Percentiles rank a stretch among this genome's conserved stretches.
Conservation (phyloP, 2,329 filamentous ascomycete species). For the Trichoderma pleuroti region DNA sequence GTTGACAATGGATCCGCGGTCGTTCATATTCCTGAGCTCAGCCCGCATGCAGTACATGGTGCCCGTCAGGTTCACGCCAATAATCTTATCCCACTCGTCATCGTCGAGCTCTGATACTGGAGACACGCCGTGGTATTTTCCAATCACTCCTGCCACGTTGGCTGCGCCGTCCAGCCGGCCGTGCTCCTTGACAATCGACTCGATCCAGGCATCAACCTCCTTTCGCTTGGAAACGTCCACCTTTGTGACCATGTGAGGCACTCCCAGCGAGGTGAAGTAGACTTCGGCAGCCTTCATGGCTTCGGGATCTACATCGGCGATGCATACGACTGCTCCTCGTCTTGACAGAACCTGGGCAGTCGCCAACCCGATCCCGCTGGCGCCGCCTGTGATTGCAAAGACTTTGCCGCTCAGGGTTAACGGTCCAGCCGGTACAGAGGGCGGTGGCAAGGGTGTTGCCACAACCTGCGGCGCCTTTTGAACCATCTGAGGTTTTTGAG, state of each 20-base stretch:
- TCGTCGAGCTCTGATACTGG: constrained; percentile 42
- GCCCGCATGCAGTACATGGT: constrained; percentile 48
- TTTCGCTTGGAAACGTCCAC: constrained; percentile 46
- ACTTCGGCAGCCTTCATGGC: constrained; percentile 31
- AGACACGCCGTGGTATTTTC: constrained; percentile 39
- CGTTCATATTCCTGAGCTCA: constrained; percentile 41
- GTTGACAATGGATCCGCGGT: constrained; percentile 57
- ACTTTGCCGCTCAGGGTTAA: constrained; percentile 25
- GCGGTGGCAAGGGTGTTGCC: neutral
- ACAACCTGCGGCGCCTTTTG: neutral
- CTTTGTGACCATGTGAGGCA: constrained; percentile 33
- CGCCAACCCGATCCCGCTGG: constrained; percentile 40
- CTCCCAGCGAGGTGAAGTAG: constrained; percentile 28
- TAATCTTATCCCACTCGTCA: constrained; percentile 44
- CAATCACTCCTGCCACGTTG: constrained; percentile 52
- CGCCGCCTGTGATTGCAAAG: constrained; percentile 33
- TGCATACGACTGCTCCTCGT: constrained; percentile 36
- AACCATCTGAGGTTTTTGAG: constrained; percentile 9
- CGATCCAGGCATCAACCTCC: constrained; percentile 50
- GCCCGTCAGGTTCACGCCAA: constrained; percentile 46
- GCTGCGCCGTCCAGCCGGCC: constrained; percentile 51
- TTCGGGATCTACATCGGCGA: constrained; percentile 37
- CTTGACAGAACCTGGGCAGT: constrained; percentile 37
- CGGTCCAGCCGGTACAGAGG: neutral
- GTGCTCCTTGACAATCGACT: constrained; percentile 40